phyloP scores from a whole-genome alignment of 164 flowering plant species.

The Kalanchoe fedtschenkoi region DNA sequence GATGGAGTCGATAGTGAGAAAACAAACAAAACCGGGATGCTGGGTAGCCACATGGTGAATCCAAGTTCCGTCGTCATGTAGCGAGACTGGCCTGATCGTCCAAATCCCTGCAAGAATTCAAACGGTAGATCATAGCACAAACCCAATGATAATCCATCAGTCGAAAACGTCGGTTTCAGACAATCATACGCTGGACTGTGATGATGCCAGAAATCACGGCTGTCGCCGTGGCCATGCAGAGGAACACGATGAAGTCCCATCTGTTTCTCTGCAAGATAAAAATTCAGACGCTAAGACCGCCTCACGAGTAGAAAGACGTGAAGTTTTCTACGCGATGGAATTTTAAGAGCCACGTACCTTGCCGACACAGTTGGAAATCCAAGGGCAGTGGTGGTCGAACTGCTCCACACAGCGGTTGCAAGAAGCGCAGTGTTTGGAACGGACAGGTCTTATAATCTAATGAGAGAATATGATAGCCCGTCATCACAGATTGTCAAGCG shows the following conservation, averaged over 20 bases:
- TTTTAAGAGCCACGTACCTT: conserved; percentile 45
- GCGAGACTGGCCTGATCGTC: conserved; percentile 27
- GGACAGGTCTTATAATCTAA: conserved; percentile 88
- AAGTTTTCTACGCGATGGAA: neutral
- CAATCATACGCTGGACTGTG: conserved; percentile 62
- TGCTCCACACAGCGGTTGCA: conserved; percentile 91
- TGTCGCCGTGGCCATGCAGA: conserved; percentile 53
- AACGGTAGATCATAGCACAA: neutral
- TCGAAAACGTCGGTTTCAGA: neutral
- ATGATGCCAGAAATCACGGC: conserved; percentile 37
- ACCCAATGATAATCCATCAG: neutral
- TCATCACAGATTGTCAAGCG: too few species aligned
- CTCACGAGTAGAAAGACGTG: neutral
- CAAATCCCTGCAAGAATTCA: conserved; percentile 51
- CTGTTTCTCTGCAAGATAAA: conserved; percentile 64
- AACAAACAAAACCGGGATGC: conserved; percentile 56
- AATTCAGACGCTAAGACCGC: conserved; percentile 4
- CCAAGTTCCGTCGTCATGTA: conserved; percentile 34
- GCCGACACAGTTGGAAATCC: conserved; percentile 97
- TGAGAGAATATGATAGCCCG: neutral
- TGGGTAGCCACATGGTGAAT: conserved; percentile 34
- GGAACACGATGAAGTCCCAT: conserved; percentile 84
- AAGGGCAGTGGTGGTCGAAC: conserved; percentile 98
- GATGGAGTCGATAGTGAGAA: conserved; percentile 47
- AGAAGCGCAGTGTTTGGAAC: conserved; percentile 88